Percentiles rank a stretch among this genome's conserved stretches.
Conservation (phyloP, 2,329 filamentous ascomycete genomes). For the Rhynchosporium agropyri region DNA sequence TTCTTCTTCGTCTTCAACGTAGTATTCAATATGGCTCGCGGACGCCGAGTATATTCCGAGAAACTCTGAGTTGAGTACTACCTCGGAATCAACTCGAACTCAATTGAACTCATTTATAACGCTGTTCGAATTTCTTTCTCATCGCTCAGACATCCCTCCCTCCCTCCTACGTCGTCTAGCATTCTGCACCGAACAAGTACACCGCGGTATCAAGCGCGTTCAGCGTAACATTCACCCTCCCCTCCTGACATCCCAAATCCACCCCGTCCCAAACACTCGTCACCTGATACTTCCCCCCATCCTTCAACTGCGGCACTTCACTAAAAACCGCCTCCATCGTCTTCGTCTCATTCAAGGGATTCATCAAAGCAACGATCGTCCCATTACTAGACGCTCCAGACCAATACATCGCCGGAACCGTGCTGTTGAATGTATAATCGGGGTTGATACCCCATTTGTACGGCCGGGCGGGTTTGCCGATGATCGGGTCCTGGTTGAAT, state of each 20-base stretch:
- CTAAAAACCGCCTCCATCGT: constrained; percentile 47
- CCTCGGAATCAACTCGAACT: too few species aligned
- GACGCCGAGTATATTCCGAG: too few species aligned
- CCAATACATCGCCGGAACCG: constrained; percentile 54
- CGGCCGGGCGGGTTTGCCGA: constrained; percentile 47
- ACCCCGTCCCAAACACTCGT: constrained; percentile 52
- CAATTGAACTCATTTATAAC: too few species aligned
- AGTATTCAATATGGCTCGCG: too few species aligned
- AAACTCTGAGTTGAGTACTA: too few species aligned
- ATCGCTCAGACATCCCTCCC: too few species aligned
- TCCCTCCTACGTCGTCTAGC: too few species aligned
- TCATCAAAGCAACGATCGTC: constrained; percentile 39
- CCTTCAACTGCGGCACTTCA: constrained; percentile 48
- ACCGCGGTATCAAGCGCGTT: too few species aligned
- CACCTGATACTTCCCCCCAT: constrained; percentile 43
- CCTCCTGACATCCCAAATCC: constrained; percentile 43
- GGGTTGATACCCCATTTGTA: constrained; percentile 51
- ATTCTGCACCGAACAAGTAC: too few species aligned
- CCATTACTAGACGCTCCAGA: constrained; percentile 47
- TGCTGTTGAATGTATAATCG: constrained; percentile 52
- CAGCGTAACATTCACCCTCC: background rate
- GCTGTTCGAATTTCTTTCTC: too few species aligned
- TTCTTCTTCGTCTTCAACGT: too few species aligned
- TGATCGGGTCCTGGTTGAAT: constrained; percentile 39
- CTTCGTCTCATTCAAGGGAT: constrained; percentile 19